phyloP scores from a whole-genome alignment of 768 basidiomycete genomes.

The Agrocybe praecox region DNA sequence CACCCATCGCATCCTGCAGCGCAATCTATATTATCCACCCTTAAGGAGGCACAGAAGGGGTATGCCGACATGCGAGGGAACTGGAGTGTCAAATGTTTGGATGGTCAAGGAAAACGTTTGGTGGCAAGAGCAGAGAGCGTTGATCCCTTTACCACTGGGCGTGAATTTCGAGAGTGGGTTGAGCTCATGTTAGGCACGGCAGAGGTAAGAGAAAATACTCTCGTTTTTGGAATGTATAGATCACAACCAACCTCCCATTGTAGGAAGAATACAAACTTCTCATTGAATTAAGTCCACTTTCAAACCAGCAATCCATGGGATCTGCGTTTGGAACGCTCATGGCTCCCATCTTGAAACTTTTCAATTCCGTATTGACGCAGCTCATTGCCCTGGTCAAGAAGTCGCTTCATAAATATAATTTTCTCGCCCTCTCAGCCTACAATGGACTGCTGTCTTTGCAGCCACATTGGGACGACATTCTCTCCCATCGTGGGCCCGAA shows the following conservation, averaged over 20 bases:
- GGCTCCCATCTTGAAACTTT: constrained; percentile 63
- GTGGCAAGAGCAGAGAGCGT: constrained; percentile 72
- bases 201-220: constrained; percentile 46
- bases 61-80: constrained; percentile 86
- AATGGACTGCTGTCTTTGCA: constrained; percentile 59
- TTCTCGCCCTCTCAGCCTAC: constrained; percentile 77
- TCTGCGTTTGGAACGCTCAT: constrained; percentile 66
- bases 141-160: constrained; percentile 65
- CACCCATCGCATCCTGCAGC: constrained; percentile 86
- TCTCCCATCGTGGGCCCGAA: constrained; percentile 52
- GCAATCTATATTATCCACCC: constrained; percentile 57
- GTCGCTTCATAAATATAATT: constrained; percentile 75
- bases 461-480: constrained; percentile 66
- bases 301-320: constrained; percentile 48
- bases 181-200: constrained; percentile 64
- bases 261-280: constrained; percentile 74
- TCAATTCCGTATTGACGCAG: constrained; percentile 65
- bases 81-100: constrained; percentile 77
- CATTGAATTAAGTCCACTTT: constrained; percentile 62
- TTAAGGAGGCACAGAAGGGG: constrained; percentile 79
- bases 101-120: constrained; percentile 67
- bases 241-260: not conserved
- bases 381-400: constrained; percentile 72
- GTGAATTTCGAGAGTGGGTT: constrained; percentile 75
- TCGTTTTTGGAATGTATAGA: not conserved